Evolutionary conservation across 2,329 filamentous ascomycete species (phyloP).

Genomic region (Fusarium lyarnte): DNA sequence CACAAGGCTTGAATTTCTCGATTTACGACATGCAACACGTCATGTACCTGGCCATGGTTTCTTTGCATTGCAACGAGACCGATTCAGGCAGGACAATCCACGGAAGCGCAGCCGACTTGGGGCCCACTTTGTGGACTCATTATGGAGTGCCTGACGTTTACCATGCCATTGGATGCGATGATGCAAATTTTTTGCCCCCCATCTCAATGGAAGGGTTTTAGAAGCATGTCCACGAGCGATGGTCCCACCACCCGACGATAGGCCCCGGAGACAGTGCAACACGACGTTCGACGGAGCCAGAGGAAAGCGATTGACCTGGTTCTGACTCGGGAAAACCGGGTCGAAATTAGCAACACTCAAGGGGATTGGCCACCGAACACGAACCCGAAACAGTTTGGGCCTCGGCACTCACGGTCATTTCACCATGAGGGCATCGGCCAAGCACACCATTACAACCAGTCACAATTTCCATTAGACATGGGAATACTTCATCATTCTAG

Average conservation of each 20-base stretch:
- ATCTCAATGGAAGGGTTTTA: conserved; percentile 41
- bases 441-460: conserved; percentile 20
- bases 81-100: conserved; percentile 35
- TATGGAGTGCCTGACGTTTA: conserved; percentile 27
- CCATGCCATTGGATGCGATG: conserved; percentile 41
- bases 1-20: conserved; percentile 1
- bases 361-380: conserved; percentile 24
- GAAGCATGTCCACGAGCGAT: conserved; percentile 30
- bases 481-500: conserved; percentile 36
- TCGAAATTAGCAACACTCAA: conserved; percentile 2
- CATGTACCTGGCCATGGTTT: conserved; percentile 42
- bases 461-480: conserved; percentile 35
- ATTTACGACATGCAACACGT: conserved; percentile 30
- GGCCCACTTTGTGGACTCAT: conserved; percentile 18
- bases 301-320: conserved; percentile 16
- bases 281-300: conserved; percentile 13
- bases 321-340: conserved; percentile 33
- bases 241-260: conserved; percentile 36
- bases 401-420: conserved; percentile 19
- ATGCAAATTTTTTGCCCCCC: conserved; percentile 43
- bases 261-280: conserved; percentile 12
- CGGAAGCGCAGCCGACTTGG: conserved; percentile 23
- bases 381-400: conserved; percentile 23
- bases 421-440: conserved; percentile 15
- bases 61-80: conserved; percentile 38